A percentile compares a stretch with the other conserved stretches of the same genome.
phyloP scores from a whole-genome alignment of 306 rosid species.

The Carpinus viminea region DNA sequence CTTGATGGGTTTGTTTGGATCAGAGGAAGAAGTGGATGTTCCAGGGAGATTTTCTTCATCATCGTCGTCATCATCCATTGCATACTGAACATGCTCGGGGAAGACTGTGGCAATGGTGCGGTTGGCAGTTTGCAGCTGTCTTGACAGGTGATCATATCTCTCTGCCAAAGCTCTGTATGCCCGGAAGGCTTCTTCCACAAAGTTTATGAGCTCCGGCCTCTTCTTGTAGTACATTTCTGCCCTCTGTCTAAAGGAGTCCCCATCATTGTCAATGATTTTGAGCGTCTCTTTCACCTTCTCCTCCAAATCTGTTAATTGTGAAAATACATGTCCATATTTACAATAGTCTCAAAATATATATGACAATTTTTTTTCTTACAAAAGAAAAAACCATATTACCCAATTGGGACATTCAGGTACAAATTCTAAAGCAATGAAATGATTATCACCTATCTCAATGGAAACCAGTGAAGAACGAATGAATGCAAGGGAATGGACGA shows the following conservation, averaged over 20 bases:
- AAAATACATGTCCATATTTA: conserved; percentile 9
- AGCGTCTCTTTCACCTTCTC: conserved; percentile 61
- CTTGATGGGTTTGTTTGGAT: conserved; percentile 12
- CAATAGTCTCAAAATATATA: neutral
- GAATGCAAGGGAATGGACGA: neutral
- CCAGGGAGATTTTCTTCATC: conserved; percentile 40
- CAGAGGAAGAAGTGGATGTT: conserved; percentile 32
- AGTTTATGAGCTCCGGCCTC: conserved; percentile 75
- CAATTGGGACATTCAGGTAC: neutral
- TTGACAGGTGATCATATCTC: conserved; percentile 75
- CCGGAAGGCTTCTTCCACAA: conserved; percentile 71
- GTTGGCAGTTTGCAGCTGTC: conserved; percentile 84
- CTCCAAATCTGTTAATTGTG: conserved; percentile 74
- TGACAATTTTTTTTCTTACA: neutral
- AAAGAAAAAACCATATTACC: neutral
- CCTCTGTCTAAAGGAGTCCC: conserved; percentile 85
- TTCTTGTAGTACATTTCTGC: conserved; percentile 91
- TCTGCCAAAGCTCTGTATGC: conserved; percentile 81
- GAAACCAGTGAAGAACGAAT: neutral
- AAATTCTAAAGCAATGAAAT: neutral
- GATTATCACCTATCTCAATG: no score
- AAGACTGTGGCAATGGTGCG: conserved; percentile 75
- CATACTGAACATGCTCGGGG: conserved; percentile 70
- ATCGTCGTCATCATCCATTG: conserved; percentile 61
- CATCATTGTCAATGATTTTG: conserved; percentile 62